Evolutionary conservation across 768 basidiomycete genomes (phyloP), one percentile per base, ranked within the genome.

Genomic region (Mycena filopes): DNA sequence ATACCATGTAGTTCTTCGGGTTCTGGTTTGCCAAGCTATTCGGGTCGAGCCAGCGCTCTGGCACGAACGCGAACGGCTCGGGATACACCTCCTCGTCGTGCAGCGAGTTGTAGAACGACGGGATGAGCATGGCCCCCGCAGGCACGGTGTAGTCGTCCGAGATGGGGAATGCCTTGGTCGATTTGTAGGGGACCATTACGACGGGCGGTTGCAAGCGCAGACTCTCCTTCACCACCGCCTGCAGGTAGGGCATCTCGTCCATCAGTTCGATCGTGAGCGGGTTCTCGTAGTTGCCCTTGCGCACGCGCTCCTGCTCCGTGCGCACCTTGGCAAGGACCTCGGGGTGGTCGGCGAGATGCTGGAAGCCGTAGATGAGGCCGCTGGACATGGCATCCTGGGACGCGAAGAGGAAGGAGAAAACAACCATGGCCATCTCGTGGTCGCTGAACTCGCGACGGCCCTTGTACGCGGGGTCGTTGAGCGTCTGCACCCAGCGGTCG

Each of bases 311-410:
- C 77, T 98, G 96, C 80, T 99, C 98, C 71, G 91, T 93, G 56
- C 92, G 87, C 67, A 99, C 87, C 80, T 97, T 98, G 40, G 87
- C 88, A 70, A 97, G 79, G 57, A 98, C 81, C 26, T 95, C 92
- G 1, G 97, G 97, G 75, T 94, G 85, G 77, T 99, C 98, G 46
- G 93, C 94, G 40, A 98, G 84, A 77, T 96, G 94, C 79, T 99
- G 98, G 88, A 99, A 98, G 41, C 89, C 92, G 77, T 94, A 98
- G 73, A 98, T 95, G 72, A 98, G 81, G 53, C 96, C 96, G 65
- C 93, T 95, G 76, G 94, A 94, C 98, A 99, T 99, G 50, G 98
- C 98, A 75, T 99, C 98, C 82, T 98, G 95, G 26, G 90, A 92
- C 2, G 95, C 98, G 73, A 98, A 98, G 57, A 99, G 82, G 89